Base-by-base conservation (phyloP, 768 basidiomycete species). In the Macrolepiota albuminosa region DNA sequence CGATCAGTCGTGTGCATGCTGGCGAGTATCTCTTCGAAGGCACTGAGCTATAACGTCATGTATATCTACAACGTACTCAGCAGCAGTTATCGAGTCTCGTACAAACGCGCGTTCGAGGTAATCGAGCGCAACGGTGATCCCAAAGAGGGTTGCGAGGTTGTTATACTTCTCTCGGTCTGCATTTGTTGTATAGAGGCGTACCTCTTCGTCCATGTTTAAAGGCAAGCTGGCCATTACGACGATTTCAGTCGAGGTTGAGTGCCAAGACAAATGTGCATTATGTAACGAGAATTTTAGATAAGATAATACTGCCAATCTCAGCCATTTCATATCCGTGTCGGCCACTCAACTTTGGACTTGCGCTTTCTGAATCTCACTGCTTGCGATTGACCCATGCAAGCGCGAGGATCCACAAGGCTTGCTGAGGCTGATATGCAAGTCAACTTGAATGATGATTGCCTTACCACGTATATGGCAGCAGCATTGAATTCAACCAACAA, bases 21-120 rank as follows among this genome's bases (percentile, higher is more conserved):
- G 94, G 95, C 63, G 94, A 94, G 72, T 98, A 99, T 80, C 95
- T 97, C 83, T 82, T 78, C 63, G 69, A 66, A 67, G 64, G 34
- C 33, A 57, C 56, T 45, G 42, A 54, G 61, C 34, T 65, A 69
- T 61, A 74, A 71, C 72, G 58, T 46, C 56, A 29, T 16, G 16
- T 57, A 40, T 59, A 42, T 9, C 36, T 37, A 11, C 3, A 24
- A 83, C 93, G 73, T 77, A 97, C 95, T 98, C 93, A 51, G 87
- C 86, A 3, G 91, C 88, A 21, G 88, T 88, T 59, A 98, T 89
- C 0, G 91, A 87, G 76, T 98, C 97, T 16, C 96, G 84, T 43
- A 98, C 89, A 73, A 96, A 98, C 0, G 95, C 96, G 45, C 94
- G 82, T 72, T 99, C 96, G 26, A 98, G 87, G 70, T 95, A 98